Evolutionary conservation across 768 basidiomycete genomes (phyloP).

Genomic region (Mycena albidolilacea): DNA sequence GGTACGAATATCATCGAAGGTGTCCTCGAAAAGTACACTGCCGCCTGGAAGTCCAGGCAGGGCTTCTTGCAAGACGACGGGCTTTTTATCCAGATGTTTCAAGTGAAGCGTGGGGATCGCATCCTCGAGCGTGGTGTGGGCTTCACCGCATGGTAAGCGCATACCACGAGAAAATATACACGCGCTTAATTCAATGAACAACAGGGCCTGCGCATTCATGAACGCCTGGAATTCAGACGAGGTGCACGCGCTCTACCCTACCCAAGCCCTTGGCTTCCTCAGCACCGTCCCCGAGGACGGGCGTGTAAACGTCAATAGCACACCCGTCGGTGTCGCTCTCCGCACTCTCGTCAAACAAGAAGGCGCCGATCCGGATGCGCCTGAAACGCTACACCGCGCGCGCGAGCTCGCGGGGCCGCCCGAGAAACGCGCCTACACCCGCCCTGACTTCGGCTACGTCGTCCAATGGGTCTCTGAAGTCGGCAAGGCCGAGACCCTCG

Average conservation of each 20-base stretch:
- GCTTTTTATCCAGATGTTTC: constrained; percentile 17
- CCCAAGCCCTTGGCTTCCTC: constrained; percentile 29
- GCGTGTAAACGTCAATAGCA: constrained; percentile 26
- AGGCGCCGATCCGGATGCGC: constrained; percentile 24
- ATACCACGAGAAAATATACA: neutral
- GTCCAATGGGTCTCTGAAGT: constrained; percentile 30
- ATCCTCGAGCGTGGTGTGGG: neutral
- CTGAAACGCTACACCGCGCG: constrained; percentile 14
- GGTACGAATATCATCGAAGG: constrained; percentile 24
- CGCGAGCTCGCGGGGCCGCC: constrained; percentile 28
- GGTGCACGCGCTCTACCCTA: constrained; percentile 26
- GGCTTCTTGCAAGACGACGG: constrained; percentile 31
- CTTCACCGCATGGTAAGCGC: constrained; percentile 32
- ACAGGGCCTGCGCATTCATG: constrained; percentile 35
- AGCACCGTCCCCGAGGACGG: constrained; percentile 10
- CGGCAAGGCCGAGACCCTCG: constrained; percentile 20
- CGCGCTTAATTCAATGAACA: neutral
- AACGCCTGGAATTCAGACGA: constrained; percentile 33
- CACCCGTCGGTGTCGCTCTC: constrained; percentile 15
- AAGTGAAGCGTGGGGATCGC: constrained; percentile 4
- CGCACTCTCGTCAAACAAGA: constrained; percentile 23
- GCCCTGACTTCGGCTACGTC: constrained; percentile 31
- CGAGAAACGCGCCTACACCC: neutral
- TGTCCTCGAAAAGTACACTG: constrained; percentile 30
- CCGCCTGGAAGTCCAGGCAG: constrained; percentile 25